These are phyloP conservation scores for Dispira simplex DNA, from an alignment of 192 early-diverging fungal genomes.

Conservation along the genomic window DNA sequence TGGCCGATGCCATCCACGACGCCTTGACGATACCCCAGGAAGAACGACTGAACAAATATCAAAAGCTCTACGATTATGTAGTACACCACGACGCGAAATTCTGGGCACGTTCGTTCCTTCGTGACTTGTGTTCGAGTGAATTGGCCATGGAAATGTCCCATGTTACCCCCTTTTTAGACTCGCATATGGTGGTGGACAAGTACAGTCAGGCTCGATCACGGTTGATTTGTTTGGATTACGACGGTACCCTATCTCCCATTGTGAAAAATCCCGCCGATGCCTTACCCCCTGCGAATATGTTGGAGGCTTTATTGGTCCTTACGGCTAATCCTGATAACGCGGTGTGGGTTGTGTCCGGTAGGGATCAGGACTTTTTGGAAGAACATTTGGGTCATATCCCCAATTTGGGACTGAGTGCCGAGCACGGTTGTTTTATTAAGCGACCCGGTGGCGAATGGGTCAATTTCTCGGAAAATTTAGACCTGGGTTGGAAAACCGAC, in stretches of 20 bases:
- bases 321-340: constrained; percentile 64
- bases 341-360: constrained; percentile 84
- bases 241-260: constrained; percentile 91
- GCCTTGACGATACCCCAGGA: constrained; percentile 68
- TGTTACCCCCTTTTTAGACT: constrained; percentile 27
- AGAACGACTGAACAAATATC: constrained; percentile 34
- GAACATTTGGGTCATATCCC: constrained; percentile 66
- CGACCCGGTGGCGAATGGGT: constrained; percentile 59
- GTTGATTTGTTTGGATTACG: constrained; percentile 90
- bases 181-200: constrained; percentile 17
- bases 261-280: constrained; percentile 68
- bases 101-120: constrained; percentile 76
- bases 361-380: constrained; percentile 72
- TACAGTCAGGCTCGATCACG: constrained; percentile 51
- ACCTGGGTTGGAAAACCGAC: constrained; percentile 90
- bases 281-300: constrained; percentile 66
- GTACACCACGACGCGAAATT: constrained; percentile 62
- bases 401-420: constrained; percentile 73
- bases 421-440: constrained; percentile 90
- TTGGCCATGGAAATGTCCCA: constrained; percentile 26
- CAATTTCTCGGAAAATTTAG: constrained; percentile 51
- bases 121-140: constrained; percentile 43
- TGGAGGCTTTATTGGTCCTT: constrained; percentile 50
- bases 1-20: constrained; percentile 79
- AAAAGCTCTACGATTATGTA: constrained; percentile 68